Evolutionary conservation across 495 filamentous ascomycete species (phyloP).

Genomic region (Aspergillus saccharolyticus): DNA sequence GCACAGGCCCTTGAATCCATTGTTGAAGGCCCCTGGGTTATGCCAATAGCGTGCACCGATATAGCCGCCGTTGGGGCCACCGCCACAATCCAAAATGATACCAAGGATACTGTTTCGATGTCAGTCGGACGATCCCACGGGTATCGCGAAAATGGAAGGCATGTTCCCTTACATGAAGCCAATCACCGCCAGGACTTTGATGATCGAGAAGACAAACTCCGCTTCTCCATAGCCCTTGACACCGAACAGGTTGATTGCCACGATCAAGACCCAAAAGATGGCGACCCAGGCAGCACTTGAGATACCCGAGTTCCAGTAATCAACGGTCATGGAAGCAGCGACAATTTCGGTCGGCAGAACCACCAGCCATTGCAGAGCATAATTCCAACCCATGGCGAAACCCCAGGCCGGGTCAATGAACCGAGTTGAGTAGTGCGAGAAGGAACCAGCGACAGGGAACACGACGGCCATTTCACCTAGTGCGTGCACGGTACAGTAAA

Average conservation of each 20-base stretch:
- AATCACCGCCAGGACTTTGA: conserved; percentile 84
- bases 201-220: conserved; percentile 78
- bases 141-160: neutral
- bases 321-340: conserved; percentile 80
- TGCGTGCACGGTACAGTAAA: conserved; percentile 88
- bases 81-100: conserved; percentile 73
- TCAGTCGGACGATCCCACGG: conserved; percentile 14
- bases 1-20: conserved; percentile 93
- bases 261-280: conserved; percentile 69
- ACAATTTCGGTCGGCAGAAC: conserved; percentile 88
- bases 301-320: conserved; percentile 69
- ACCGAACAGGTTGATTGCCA: conserved; percentile 79
- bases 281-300: conserved; percentile 79
- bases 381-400: conserved; percentile 99
- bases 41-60: conserved; percentile 81
- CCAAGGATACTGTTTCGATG: conserved; percentile 59
- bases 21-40: conserved; percentile 81
- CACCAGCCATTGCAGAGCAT: conserved; percentile 89
- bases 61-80: conserved; percentile 68
- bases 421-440: conserved; percentile 85
- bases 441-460: conserved; percentile 89
- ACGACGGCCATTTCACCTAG: conserved; percentile 88
- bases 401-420: conserved; percentile 96
- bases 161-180: conserved; percentile 68
- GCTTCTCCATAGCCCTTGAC: conserved; percentile 88